A percentile compares a stretch with the other conserved stretches of the same genome.
Conservation (phyloP, 768 basidiomycete species). For the Trametes punicea region DNA sequence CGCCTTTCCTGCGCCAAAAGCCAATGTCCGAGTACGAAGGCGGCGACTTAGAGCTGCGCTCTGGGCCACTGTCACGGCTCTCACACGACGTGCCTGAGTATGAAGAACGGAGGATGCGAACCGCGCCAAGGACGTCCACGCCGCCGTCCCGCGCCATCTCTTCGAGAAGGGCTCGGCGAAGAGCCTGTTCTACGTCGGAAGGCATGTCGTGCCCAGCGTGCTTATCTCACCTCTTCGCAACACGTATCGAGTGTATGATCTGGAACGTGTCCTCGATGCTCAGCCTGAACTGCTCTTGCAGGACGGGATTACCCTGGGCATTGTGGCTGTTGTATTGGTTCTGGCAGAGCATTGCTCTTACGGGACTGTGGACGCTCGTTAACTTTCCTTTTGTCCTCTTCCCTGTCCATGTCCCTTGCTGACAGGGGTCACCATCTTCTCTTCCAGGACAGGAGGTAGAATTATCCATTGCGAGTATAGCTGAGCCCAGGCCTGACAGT, state of each 20-base stretch:
- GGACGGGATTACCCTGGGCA: neutral
- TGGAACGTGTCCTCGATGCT: neutral
- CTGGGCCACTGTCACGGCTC: conserved; percentile 7
- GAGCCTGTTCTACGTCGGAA: conserved; percentile 41
- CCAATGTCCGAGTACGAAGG: neutral
- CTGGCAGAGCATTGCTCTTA: conserved; percentile 25
- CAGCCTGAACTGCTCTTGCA: neutral
- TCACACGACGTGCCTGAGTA: conserved; percentile 45
- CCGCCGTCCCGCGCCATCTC: conserved; percentile 46
- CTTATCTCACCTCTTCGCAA: conserved; percentile 40
- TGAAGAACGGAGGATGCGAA: conserved; percentile 38
- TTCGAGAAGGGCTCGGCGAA: conserved; percentile 43
- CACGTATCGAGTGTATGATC: conserved; percentile 30
- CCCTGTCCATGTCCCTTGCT: neutral
- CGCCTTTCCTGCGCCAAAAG: neutral
- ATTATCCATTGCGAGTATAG: neutral
- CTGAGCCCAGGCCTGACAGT: neutral
- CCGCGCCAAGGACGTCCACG: conserved; percentile 41
- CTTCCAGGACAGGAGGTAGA: conserved; percentile 43
- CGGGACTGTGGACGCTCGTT: conserved; percentile 27
- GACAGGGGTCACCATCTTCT: neutral
- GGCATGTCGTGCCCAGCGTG: conserved; percentile 40
- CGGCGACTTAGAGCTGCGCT: neutral
- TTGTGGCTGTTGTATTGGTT: conserved; percentile 26
- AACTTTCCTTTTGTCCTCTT: neutral